Conservation (phyloP, 169 alveolate species). For the Perkinsus olseni region DNA sequence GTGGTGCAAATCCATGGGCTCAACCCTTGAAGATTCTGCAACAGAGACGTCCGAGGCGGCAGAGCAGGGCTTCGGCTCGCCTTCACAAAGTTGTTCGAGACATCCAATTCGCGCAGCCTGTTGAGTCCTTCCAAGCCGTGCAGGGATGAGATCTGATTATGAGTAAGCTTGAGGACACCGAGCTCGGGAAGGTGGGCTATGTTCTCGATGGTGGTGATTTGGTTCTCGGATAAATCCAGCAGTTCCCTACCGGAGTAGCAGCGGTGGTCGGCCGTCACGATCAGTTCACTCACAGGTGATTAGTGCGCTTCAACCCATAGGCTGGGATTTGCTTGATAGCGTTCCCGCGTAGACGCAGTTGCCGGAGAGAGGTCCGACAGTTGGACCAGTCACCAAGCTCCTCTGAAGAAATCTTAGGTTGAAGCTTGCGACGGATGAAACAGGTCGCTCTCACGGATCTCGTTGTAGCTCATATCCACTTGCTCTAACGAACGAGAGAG, state of each 20-base stretch:
- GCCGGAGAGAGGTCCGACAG: neutral
- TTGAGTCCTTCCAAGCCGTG: neutral
- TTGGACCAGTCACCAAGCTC: neutral
- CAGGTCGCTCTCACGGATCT: neutral
- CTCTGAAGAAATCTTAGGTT: neutral
- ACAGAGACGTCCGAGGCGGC: neutral
- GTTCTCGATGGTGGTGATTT: neutral
- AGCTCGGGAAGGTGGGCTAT: neutral
- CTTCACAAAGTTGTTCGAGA: neutral
- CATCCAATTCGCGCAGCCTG: neutral
- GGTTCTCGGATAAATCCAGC: neutral
- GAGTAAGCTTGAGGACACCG: neutral
- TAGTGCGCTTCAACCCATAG: neutral
- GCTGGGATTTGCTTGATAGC: neutral
- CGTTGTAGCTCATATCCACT: neutral
- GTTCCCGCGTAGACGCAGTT: neutral
- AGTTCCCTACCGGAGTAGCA: neutral
- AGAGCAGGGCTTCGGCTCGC: neutral
- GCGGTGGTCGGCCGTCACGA: neutral
- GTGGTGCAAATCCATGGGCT: neutral
- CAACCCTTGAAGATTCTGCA: neutral
- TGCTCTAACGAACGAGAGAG: neutral
- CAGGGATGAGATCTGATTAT: neutral
- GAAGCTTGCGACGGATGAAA: neutral
- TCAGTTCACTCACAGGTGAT: neutral